These are phyloP conservation scores for Ustilago sp. DNA, from an alignment of 1,284 basidiomycete genomes.

Conservation along the genomic window DNA sequence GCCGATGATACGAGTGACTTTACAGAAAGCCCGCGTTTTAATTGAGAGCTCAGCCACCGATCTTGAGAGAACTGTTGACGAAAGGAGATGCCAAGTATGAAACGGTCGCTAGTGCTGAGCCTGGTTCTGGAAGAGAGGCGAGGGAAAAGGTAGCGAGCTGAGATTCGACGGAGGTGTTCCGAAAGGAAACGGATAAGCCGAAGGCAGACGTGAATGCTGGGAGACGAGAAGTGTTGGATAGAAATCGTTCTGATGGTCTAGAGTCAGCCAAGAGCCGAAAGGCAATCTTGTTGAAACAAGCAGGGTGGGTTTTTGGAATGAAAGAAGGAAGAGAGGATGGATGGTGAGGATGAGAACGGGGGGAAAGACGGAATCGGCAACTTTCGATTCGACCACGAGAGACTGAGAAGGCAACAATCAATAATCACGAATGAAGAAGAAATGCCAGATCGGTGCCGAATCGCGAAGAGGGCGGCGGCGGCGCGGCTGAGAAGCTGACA, in stretches of 20 bases:
- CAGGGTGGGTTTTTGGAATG: not conserved
- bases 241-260: not conserved
- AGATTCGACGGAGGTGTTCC: not conserved
- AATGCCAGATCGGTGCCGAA: not conserved
- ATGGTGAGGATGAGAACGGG: not conserved
- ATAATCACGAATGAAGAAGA: not conserved
- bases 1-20: not conserved
- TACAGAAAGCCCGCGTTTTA: not conserved
- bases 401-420: not conserved
- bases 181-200: not conserved
- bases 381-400: not conserved
- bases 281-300: not conserved
- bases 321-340: not conserved
- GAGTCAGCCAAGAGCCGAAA: not conserved
- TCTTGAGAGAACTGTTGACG: not conserved
- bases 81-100: not conserved
- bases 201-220: not conserved
- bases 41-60: not conserved
- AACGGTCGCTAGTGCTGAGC: not conserved
- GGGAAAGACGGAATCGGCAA: not conserved
- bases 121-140: not conserved
- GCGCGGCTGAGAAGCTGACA: not conserved
- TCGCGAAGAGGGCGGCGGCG: not conserved
- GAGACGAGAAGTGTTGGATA: not conserved
- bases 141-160: not conserved